Base-by-base conservation (phyloP, 257 asterid genomes). In the Cordia subcordata region DNA sequence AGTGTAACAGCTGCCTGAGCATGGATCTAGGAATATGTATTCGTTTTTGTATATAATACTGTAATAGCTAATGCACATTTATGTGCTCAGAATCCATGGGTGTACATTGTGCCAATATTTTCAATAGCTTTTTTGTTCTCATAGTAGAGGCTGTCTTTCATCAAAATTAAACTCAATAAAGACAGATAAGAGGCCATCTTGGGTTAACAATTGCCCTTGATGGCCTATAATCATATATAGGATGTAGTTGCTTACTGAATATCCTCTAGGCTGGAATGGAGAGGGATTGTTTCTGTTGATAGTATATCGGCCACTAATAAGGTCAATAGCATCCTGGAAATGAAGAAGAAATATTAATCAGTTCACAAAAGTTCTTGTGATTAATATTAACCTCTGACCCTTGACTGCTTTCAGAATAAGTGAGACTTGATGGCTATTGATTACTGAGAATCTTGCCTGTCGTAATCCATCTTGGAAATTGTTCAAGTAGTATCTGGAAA, bases 401-500 rank as follows among this genome's bases (percentile, higher is more conserved):
- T 64, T 35, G 21, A 53, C 17, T 33, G 19, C 5, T 10, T 16
- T 2, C 12, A n/a, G 15, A 53, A 0, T 22, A 21, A n/a, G 1
- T 53, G 10, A 1, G 11, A 22, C 45, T 27, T 55, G 53, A 60
- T 38, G n/a, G n/a, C 14, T 16, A 19, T 21, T 12, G 14, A 63
- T 27, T 42, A 51, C 32, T 0, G 39, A 56, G 54, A 45, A 49
- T 27, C 84, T 82, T 68, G 65, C 99, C 96, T 93, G 99, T 55
- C 95, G 83, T 71, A 72, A 75, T 19, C 99, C 99, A 67, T 93
- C 99, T 64, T 86, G 97, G 72, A 93, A 93, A 69, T 93, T 93
- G 68, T 89, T 84, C 55, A 93, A 74, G 71, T 79, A 93, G 76
- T 93, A 93, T 89, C 99, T 84, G 56, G 96, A 86, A 63, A 93